Evolutionary conservation across 2,329 filamentous ascomycete genomes (phyloP), one percentile per base, ranked within the genome.

Genomic region (Exophiala phaeomuriformis): DNA sequence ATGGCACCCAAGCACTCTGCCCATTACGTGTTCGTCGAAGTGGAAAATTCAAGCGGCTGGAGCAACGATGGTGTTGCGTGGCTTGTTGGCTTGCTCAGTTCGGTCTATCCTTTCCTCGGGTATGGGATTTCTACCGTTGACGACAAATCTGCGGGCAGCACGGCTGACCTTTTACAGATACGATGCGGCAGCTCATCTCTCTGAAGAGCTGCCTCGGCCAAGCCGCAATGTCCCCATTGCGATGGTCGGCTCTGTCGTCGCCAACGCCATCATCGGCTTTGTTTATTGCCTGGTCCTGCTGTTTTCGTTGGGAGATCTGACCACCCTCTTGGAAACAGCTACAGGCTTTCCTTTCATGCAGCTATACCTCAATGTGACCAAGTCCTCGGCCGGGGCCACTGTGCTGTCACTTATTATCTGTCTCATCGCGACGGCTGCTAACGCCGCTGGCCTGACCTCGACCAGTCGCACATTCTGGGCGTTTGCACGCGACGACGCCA

Each of bases 311-410:
- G 66, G 64, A 30, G 35, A 50, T 46, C 31, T 52, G 32, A 32
- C 50, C 33, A 36, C 48, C n/a, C 36, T 49, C 8, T 36, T 60
- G 0, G 19, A 19, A 19, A 19, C 19, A 19, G 19, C 19, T 19
- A 74, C 70, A 0, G 74, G 73, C 0, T 73, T 72, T 8, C 72
- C 71, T 0, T 72, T 72, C 45, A 72, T 75, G 61, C 70, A 74
- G 43, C 56, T 70, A 43, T 69, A 69, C 50, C 64, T 60, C 55
- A 65, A 66, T 29, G 62, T 63, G 9, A 70, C 69, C 5, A 47
- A 64, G 12, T 62, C 57, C 32, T 37, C 51, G 2, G 63, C 58
- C 1, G 69, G 61, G 9, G 64, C 68, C 8, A 64, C 58, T 36
- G 58, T 64, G 12, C 63, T 69, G 60, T 61, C 63, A 1, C 49